Evolutionary conservation across 2,329 filamentous ascomycete genomes (phyloP), one percentile per base, ranked within the genome.

Genomic region (Colletotrichum abscissum): DNA sequence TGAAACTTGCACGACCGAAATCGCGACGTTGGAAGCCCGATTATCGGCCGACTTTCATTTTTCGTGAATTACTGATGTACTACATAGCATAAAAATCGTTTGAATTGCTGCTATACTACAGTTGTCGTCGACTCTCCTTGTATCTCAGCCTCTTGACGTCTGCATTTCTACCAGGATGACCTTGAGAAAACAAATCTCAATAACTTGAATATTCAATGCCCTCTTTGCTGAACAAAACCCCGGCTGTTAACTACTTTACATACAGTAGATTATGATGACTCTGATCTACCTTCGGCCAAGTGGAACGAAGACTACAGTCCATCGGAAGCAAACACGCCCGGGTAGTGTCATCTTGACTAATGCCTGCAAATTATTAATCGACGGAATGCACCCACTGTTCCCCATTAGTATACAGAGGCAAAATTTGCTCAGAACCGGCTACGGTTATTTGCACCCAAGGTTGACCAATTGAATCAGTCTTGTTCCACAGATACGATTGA

Each of bases 1-100:
- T 55, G 62, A 66, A 70, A 70, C 67, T 66, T 22, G 19, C 42
- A 8, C 42, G 54, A 46, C 62, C 54, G 54, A 52, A 42, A 26
- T 14, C 26, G 28, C 26, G 22, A 38, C 38, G 12, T 38, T 24
- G 28, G 16, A 59, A 59, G 54, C 26, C 52, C 62, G 62, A 67
- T 70, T 5, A 66, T 67, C 62, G 19, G 67, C 38, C 30, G n/a
- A 66, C 5, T 9, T 8, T n/a, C 3, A n/a, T 33, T 16, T 8
- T 14, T 16, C 30, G 12, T 19, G 28, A 54, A 52, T 8, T 42
- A 42, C 2, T 33, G 1, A 33, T 22, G 16, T 1, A 12, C 30
- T 19, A 28, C 24, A 11, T 12, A 16, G 5, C 38, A 19, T 19
- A 19, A 42, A 8, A 5, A 0, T 19, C 38, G 1, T 42, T 19